Percentiles rank a stretch among this genome's conserved stretches.
Conservation (phyloP, 306 rosid species). For the Geum urbanum region DNA sequence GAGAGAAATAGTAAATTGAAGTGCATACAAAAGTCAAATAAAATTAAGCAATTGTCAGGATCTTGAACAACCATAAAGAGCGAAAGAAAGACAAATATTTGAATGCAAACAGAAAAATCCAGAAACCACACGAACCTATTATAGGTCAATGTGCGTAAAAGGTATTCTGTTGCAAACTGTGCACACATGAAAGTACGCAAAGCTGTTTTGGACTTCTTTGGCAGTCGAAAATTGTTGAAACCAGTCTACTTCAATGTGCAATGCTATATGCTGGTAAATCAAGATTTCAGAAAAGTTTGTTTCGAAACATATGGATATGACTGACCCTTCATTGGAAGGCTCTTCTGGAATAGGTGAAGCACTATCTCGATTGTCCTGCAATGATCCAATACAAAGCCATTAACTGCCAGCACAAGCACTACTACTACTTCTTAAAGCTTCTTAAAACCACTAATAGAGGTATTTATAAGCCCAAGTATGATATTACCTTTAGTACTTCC, state of each 20-base stretch:
- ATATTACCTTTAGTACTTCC: slow-evolving; percentile 45
- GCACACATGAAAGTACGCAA: background rate
- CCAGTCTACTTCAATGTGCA: background rate
- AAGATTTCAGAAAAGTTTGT: background rate
- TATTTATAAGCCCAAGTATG: background rate
- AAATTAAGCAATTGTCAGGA: background rate
- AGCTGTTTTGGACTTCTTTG: background rate
- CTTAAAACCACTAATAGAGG: background rate
- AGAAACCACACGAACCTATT: slow-evolving; percentile 7
- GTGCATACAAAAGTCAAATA: background rate
- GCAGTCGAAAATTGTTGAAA: background rate
- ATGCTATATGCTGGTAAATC: background rate
- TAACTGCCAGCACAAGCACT: background rate
- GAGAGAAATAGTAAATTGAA: background rate
- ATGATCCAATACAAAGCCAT: background rate
- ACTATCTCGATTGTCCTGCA: slow-evolving; percentile 16
- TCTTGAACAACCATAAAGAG: background rate
- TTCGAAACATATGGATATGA: background rate
- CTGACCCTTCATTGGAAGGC: slow-evolving; percentile 8
- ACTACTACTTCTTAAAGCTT: background rate
- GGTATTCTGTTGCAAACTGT: background rate
- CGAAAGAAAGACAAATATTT: background rate
- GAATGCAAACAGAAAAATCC: background rate
- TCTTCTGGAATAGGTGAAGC: background rate
- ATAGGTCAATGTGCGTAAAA: background rate